Evolutionary conservation across 768 basidiomycete species (phyloP).

Genomic region (Pisolithus microcarpus): DNA sequence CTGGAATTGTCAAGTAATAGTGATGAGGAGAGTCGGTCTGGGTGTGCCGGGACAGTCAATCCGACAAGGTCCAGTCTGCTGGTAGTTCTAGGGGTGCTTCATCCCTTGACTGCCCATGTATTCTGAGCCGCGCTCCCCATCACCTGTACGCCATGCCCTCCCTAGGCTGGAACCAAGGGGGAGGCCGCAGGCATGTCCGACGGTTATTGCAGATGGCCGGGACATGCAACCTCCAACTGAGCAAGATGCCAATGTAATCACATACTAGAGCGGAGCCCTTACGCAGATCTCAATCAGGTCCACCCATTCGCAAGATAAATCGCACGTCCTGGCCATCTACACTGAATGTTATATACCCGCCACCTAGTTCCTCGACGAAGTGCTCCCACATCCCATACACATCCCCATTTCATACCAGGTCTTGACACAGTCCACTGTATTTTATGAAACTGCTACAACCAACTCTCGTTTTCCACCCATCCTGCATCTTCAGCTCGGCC

Average conservation of each 20-base stretch:
- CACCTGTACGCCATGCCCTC: slow-evolving; percentile 5
- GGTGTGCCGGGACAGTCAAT: slow-evolving; percentile 59
- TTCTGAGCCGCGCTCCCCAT: slow-evolving; percentile 8
- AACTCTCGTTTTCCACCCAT: slow-evolving; percentile 20
- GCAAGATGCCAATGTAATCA: slow-evolving; percentile 11
- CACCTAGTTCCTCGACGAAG: slow-evolving; percentile 39
- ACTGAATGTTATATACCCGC: slow-evolving; percentile 35
- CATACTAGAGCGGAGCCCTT: slow-evolving; percentile 33
- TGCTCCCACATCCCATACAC: slow-evolving; percentile 25
- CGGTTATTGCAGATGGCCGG: slow-evolving; percentile 5
- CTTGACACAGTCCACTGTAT: slow-evolving; percentile 54
- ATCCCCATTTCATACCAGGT: slow-evolving; percentile 22
- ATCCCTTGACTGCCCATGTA: slow-evolving; percentile 16
- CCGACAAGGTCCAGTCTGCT: slow-evolving; percentile 44
- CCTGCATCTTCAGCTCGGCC: slow-evolving; percentile 5
- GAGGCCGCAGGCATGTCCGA: slow-evolving; percentile 16
- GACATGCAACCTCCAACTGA: background rate
- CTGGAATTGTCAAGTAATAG: slow-evolving; percentile 43
- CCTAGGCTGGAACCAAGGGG: slow-evolving; percentile 17
- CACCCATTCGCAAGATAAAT: slow-evolving; percentile 31
- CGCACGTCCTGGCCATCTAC: slow-evolving; percentile 35
- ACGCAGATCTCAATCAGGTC: slow-evolving; percentile 40
- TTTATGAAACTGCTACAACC: slow-evolving; percentile 51
- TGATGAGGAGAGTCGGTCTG: slow-evolving; percentile 58
- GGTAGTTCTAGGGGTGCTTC: slow-evolving; percentile 55